These are phyloP conservation scores for Excoecaria agallocha DNA, from an alignment of 345 rosid genomes.

Conservation along the genomic window DNA sequence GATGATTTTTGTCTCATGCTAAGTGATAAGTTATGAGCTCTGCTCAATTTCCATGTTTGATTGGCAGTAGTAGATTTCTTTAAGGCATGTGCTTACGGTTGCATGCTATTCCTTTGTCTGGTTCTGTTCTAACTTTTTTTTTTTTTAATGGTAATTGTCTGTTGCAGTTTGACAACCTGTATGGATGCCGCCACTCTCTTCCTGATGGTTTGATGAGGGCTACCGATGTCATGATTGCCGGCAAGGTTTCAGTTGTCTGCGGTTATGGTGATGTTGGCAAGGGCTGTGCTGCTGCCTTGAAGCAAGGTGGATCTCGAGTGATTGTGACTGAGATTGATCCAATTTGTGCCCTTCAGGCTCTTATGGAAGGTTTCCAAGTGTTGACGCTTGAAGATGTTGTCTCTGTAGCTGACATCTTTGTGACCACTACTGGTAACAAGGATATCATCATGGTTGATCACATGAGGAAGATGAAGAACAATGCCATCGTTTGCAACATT, in stretches of 20 bases:
- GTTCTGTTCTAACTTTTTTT: neutral
- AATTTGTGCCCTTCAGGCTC: constrained; percentile 87
- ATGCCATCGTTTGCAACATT: constrained; percentile 94
- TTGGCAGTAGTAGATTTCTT: no score
- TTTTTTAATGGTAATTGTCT: neutral
- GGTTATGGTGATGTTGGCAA: constrained; percentile 99
- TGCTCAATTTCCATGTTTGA: neutral
- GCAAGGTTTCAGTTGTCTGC: constrained; percentile 71
- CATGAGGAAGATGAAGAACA: constrained; percentile 98
- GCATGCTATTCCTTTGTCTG: neutral
- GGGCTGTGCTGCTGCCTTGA: constrained; percentile 93
- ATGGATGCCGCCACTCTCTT: constrained; percentile 97
- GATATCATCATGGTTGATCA: constrained; percentile 84
- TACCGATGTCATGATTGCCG: constrained; percentile 94
- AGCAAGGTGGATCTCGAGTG: constrained; percentile 90
- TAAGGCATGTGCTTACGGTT: no score
- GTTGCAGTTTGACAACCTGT: constrained; percentile 81
- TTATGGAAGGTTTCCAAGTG: constrained; percentile 88
- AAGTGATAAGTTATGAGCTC: neutral
- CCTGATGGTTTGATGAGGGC: constrained; percentile 99
- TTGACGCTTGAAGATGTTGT: constrained; percentile 69
- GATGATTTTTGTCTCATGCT: neutral
- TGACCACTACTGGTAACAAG: constrained; percentile 91
- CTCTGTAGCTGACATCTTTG: constrained; percentile 74
- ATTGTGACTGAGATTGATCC: constrained; percentile 92